Percentiles rank a stretch among this genome's conserved stretches.
phyloP scores from a whole-genome alignment of 2,329 filamentous ascomycete genomes.

The Pseudocercospora fijiensis region DNA sequence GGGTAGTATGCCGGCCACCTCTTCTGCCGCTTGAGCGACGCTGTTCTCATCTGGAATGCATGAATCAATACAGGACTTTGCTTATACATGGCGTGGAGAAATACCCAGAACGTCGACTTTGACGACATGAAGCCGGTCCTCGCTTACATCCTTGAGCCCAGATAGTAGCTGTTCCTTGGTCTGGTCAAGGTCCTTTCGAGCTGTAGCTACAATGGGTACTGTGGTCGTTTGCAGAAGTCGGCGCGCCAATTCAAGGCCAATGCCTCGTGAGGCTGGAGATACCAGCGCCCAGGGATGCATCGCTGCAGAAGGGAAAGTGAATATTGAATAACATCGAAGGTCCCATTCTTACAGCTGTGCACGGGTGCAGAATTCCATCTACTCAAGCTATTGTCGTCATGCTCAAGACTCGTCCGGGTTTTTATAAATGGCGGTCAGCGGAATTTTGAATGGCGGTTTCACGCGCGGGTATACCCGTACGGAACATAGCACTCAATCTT shows the following conservation, averaged over 20 bases:
- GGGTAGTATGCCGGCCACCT: conserved; percentile 35
- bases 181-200: conserved; percentile 53
- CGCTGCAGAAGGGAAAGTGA: not conserved
- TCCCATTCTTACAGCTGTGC: not conserved
- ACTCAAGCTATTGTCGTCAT: not conserved
- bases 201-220: conserved; percentile 61
- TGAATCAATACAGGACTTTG: not conserved
- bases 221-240: conserved; percentile 58
- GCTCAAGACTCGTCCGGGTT: not conserved
- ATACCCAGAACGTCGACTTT: conserved; percentile 59
- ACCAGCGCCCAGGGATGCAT: conserved; percentile 54
- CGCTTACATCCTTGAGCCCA: conserved; percentile 48
- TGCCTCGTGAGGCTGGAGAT: conserved; percentile 62
- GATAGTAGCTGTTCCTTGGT: conserved; percentile 53
- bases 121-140: conserved; percentile 53
- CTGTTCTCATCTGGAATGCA: conserved; percentile 57
- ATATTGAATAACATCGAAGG: not conserved
- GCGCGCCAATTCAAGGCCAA: conserved; percentile 61
- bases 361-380: not conserved
- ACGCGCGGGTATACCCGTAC: not conserved
- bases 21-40: conserved; percentile 57
- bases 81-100: not conserved
- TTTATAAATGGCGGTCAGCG: not conserved
- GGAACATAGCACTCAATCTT: not conserved
- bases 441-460: not conserved